phyloP scores from a whole-genome alignment of 108 stramenopile genomes.

The Pseudonitzschia delicatissima region DNA sequence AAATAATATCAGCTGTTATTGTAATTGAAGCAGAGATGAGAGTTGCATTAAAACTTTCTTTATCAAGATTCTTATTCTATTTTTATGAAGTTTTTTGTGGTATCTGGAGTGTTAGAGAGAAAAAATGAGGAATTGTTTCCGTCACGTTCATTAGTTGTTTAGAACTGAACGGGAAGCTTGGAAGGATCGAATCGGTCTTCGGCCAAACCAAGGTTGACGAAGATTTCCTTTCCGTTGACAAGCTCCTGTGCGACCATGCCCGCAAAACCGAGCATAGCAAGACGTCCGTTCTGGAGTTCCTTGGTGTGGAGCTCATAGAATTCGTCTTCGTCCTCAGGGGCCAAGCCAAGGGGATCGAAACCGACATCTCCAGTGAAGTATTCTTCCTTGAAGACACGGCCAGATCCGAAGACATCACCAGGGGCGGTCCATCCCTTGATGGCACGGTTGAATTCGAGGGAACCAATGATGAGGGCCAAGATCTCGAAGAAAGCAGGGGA shows the following conservation, averaged over 20 bases:
- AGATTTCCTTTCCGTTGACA: constrained; percentile 63
- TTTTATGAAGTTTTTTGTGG: not conserved
- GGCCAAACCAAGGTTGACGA: constrained; percentile 41
- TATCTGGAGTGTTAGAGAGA: not conserved
- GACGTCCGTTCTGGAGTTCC: constrained; percentile 87
- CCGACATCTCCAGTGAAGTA: constrained; percentile 82
- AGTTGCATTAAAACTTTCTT: too few species aligned
- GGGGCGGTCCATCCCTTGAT: constrained; percentile 69
- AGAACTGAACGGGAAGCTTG: constrained; percentile 33
- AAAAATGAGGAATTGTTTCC: too few species aligned
- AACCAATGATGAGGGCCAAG: constrained; percentile 56
- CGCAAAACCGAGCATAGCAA: constrained; percentile 76
- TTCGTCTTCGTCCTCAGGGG: constrained; percentile 57
- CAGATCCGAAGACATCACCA: constrained; percentile 30
- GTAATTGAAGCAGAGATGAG: not conserved
- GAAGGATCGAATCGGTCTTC: constrained; percentile 38
- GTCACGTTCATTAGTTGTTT: constrained; percentile 14
- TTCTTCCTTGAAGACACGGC: constrained; percentile 52
- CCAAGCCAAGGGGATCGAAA: constrained; percentile 81
- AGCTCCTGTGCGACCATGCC: constrained; percentile 80
- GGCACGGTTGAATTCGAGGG: constrained; percentile 52
- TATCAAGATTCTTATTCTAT: too few species aligned
- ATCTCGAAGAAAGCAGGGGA: constrained; percentile 51
- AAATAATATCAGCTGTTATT: too few species aligned
- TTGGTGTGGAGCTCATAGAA: constrained; percentile 67